Percentiles rank a stretch among this genome's conserved stretches.
These are phyloP conservation scores for Takashimella koratensis DNA, from an alignment of 1,284 basidiomycete genomes.

Conservation along the genomic window DNA sequence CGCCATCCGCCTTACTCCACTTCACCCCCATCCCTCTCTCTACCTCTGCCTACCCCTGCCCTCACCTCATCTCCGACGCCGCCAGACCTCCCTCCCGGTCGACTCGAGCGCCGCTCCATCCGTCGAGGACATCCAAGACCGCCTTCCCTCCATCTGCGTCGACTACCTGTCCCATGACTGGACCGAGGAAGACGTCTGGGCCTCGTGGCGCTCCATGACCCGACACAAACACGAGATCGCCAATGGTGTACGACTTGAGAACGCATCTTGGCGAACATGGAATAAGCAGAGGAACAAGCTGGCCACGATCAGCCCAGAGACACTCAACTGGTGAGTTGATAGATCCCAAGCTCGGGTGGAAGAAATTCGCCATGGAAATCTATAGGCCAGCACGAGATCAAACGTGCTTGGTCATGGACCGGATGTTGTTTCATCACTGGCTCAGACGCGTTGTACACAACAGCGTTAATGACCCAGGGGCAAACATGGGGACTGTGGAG, in stretches of 20 bases:
- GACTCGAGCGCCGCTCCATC: constrained; percentile 51
- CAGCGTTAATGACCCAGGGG: no score
- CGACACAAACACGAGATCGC: constrained; percentile 97
- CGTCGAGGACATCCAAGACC: constrained; percentile 54
- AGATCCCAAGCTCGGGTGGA: no score
- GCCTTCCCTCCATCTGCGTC: constrained; percentile 59
- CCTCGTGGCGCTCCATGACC: constrained; percentile 97
- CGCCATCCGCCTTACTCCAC: background rate
- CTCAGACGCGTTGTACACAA: no score
- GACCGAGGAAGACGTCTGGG: constrained; percentile 98
- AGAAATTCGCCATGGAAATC: background rate
- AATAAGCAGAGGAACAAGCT: constrained; percentile 98
- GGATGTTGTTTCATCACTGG: no score
- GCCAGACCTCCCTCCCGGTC: constrained; percentile 45
- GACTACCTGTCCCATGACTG: constrained; percentile 83
- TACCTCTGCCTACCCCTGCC: background rate
- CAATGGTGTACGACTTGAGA: constrained; percentile 91
- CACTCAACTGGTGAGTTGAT: constrained; percentile 95
- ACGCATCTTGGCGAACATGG: constrained; percentile 98
- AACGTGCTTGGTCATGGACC: no score
- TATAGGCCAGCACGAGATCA: no score
- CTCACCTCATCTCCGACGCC: background rate
- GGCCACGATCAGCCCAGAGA: constrained; percentile 92
- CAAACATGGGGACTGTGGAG: no score
- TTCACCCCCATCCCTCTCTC: background rate